Conservation (phyloP, 2,329 filamentous ascomycete genomes). For the Camillea tinctor region DNA sequence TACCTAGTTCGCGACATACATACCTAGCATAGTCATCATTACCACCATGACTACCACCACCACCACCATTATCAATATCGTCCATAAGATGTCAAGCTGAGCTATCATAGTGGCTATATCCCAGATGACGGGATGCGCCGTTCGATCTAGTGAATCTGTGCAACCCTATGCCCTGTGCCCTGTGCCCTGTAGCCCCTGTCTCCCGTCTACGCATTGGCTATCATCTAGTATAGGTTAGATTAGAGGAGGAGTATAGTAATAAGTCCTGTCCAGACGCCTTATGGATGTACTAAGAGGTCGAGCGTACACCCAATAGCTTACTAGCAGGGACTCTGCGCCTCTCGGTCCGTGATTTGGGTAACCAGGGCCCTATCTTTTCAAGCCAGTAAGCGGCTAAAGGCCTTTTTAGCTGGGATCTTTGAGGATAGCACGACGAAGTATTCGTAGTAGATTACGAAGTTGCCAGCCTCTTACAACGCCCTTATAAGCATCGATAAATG, state of each 20-base stretch:
- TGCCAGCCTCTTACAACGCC: not conserved
- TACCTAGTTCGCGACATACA: not conserved
- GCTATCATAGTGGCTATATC: not conserved
- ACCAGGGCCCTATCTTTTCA: not conserved
- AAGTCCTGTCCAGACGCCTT: not conserved
- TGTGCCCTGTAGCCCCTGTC: no score
- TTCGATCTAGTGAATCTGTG: not conserved
- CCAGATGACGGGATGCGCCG: not conserved
- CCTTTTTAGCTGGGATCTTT: not conserved
- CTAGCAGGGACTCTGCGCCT: not conserved
- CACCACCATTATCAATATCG: not conserved
- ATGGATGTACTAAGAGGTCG: not conserved
- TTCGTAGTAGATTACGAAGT: not conserved
- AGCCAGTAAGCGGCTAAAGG: not conserved
- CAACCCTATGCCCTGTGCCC: not conserved
- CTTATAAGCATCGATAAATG: not conserved
- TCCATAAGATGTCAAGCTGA: not conserved
- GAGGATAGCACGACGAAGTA: not conserved
- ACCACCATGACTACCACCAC: no score
- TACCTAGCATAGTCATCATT: not conserved
- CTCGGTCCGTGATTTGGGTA: not conserved
- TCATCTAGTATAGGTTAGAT: not conserved
- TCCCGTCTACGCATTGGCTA: not conserved
- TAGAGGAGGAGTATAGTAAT: not conserved
- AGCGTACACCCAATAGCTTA: not conserved